phyloP scores from a whole-genome alignment of 208 protist species.

The Trypanosoma conorhini region DNA sequence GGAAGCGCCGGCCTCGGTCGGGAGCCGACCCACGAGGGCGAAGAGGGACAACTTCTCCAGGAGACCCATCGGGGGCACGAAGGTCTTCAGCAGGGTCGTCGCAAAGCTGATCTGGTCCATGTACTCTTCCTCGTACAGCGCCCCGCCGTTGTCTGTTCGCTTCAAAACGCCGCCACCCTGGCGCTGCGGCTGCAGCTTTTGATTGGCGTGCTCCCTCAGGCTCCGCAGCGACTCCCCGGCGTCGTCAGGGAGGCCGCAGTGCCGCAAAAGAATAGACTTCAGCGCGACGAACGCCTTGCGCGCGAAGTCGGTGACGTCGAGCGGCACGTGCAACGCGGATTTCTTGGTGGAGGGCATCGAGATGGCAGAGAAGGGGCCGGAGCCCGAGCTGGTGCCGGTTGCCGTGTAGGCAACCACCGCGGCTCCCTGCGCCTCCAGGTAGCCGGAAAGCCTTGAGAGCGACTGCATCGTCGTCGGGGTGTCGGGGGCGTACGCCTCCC shows the following conservation, averaged over 20 bases:
- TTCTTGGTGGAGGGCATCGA: background rate
- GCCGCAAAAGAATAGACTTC: slow-evolving; percentile 41
- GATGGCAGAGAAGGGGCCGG: background rate
- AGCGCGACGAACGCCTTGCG: slow-evolving; percentile 56
- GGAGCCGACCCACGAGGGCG: slow-evolving; percentile 33
- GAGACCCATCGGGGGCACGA: slow-evolving; percentile 55
- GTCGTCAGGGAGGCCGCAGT: slow-evolving; percentile 29
- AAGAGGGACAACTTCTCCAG: slow-evolving; percentile 62
- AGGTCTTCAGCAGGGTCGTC: slow-evolving; percentile 44
- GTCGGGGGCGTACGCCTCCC: slow-evolving; percentile 62
- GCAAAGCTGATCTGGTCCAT: slow-evolving; percentile 30
- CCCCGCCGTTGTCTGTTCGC: background rate
- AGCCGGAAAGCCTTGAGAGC: slow-evolving; percentile 42
- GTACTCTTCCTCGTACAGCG: slow-evolving; percentile 33
- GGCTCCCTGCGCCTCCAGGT: slow-evolving; percentile 32
- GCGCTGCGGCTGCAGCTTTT: background rate
- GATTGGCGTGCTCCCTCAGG: background rate
- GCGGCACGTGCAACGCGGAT: slow-evolving; percentile 34
- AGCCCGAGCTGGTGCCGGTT: slow-evolving; percentile 20
- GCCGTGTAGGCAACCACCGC: slow-evolving; percentile 55
- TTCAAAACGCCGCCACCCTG: background rate
- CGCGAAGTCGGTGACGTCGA: slow-evolving; percentile 79
- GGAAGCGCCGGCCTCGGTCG: slow-evolving; percentile 1
- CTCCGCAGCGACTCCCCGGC: background rate
- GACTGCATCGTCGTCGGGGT: slow-evolving; percentile 32